Evolutionary conservation across 768 basidiomycete genomes (phyloP).

Genomic region (Rickenella mellea): DNA sequence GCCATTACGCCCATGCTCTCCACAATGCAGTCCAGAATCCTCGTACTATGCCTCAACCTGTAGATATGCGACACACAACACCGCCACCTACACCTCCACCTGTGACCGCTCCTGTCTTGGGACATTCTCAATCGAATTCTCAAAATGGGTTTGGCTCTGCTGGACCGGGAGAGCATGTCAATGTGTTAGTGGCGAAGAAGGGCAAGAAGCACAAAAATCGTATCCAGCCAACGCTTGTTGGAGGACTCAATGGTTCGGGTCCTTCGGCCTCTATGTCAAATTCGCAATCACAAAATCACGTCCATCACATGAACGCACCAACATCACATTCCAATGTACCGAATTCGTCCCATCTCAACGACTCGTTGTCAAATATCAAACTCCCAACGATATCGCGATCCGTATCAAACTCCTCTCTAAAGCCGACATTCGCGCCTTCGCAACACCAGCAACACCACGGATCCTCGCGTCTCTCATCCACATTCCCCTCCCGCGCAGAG

Average conservation of each 20-base stretch:
- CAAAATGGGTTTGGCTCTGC: constrained; percentile 31
- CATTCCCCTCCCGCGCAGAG: too few species aligned
- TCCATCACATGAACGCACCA: neutral
- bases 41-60: constrained; percentile 9
- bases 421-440: too few species aligned
- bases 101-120: constrained; percentile 22
- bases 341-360: too few species aligned
- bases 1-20: constrained; percentile 54
- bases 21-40: constrained; percentile 13
- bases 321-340: too few species aligned
- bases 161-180: constrained; percentile 53
- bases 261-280: constrained; percentile 23
- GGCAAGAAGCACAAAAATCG: constrained; percentile 40
- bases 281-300: neutral
- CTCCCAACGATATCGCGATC: too few species aligned
- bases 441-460: too few species aligned
- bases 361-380: too few species aligned
- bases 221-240: constrained; percentile 35
- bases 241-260: constrained; percentile 18
- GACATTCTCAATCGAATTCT: constrained; percentile 10
- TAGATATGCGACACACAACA: constrained; percentile 26
- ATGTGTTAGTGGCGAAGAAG: constrained; percentile 68
- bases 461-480: too few species aligned
- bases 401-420: too few species aligned
- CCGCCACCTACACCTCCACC: constrained; percentile 36